These are phyloP conservation scores for Metarhizium robertsii DNA, from an alignment of 2,329 filamentous ascomycete genomes.

Conservation along the genomic window DNA sequence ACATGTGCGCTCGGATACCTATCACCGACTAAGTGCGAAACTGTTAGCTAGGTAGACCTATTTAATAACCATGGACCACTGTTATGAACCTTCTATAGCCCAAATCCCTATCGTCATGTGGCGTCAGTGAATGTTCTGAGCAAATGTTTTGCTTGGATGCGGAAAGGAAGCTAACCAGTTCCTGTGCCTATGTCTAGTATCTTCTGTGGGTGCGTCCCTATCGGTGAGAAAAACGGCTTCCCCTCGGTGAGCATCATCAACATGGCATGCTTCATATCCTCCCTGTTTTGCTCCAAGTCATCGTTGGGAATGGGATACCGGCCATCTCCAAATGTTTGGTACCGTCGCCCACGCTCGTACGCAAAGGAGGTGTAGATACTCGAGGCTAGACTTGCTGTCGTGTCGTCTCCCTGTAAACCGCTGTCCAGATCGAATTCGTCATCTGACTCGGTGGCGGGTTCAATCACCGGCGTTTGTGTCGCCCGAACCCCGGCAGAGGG, in stretches of 20 bases:
- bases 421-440: conserved; percentile 5
- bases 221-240: conserved; percentile 30
- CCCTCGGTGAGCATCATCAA: conserved; percentile 23
- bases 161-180: conserved; percentile 3
- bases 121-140: background rate
- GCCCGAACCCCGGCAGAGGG: background rate
- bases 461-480: conserved; percentile 1
- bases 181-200: conserved; percentile 32
- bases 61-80: no score
- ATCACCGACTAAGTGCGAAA: conserved; percentile 9
- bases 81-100: conserved; percentile 5
- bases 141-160: background rate
- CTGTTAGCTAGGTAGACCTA: background rate
- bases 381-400: conserved; percentile 3
- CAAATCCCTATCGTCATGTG: conserved; percentile 6
- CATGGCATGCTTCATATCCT: conserved; percentile 32
- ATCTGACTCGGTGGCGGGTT: background rate
- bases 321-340: conserved; percentile 25
- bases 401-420: conserved; percentile 1
- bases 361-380: conserved; percentile 9
- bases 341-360: conserved; percentile 12
- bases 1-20: conserved; percentile 26
- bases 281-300: conserved; percentile 26
- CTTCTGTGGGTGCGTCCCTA: conserved; percentile 23
- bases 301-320: conserved; percentile 30